Evolutionary conservation across 257 asterid genomes (phyloP).

Genomic region (Jasminum sambac): DNA sequence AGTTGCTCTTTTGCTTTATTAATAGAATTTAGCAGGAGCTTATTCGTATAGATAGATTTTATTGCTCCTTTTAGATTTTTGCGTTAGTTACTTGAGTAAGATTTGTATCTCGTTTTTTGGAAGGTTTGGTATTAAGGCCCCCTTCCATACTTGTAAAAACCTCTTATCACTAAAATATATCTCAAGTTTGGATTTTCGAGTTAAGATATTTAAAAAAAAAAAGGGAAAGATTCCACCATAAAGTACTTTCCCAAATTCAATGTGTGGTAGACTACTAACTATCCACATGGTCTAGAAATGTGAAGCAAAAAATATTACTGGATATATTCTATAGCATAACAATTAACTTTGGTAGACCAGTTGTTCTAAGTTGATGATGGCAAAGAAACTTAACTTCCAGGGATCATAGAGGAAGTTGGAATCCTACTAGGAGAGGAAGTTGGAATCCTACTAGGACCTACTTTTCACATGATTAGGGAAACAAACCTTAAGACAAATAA

Average conservation of each 20-base stretch:
- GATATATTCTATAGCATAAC: background rate
- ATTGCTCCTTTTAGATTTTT: too few species aligned
- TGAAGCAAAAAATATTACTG: background rate
- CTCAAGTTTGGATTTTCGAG: too few species aligned
- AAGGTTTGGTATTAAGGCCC: too few species aligned
- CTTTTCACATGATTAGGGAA: constrained; percentile 3
- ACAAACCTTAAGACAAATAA: constrained; percentile 8
- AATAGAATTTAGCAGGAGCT: too few species aligned
- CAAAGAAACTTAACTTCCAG: background rate
- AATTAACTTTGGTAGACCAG: constrained; percentile 4
- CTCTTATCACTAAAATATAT: too few species aligned
- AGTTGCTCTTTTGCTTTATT: too few species aligned
- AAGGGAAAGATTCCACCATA: background rate
- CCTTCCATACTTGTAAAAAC: too few species aligned
- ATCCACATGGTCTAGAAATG: background rate
- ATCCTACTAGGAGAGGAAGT: constrained; percentile 7
- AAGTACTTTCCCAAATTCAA: background rate
- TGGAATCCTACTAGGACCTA: background rate
- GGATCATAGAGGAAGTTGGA: constrained; percentile 4
- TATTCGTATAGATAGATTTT: too few species aligned
- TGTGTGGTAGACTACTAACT: background rate
- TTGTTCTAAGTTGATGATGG: constrained; percentile 1
- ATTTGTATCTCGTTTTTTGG: too few species aligned
- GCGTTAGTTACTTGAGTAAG: too few species aligned
- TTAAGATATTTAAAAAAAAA: too few species aligned